Evolutionary conservation across 441 rosid species (phyloP).

Genomic region (Caryocar brasiliense): DNA sequence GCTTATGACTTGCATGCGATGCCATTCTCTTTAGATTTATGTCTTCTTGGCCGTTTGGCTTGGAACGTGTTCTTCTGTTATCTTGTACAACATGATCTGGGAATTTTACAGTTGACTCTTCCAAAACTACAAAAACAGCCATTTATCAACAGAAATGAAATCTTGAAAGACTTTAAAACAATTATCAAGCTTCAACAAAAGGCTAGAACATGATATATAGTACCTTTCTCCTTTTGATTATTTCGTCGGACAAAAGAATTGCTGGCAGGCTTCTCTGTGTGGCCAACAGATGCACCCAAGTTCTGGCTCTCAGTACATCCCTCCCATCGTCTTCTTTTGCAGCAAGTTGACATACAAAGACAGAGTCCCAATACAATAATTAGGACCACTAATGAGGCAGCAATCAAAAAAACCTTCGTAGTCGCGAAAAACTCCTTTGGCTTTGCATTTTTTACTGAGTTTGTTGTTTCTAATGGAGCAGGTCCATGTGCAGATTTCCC

Average conservation of each 20-base stretch:
- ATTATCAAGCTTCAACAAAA: slow-evolving; percentile 5
- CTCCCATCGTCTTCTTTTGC: slow-evolving; percentile 31
- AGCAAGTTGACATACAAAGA: slow-evolving; percentile 48
- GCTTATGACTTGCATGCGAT: slow-evolving; percentile 22
- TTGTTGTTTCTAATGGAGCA: slow-evolving; percentile 37
- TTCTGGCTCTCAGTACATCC: slow-evolving; percentile 24
- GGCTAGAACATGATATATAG: slow-evolving; percentile 5
- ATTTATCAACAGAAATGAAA: background rate
- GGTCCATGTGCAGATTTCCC: slow-evolving; percentile 54
- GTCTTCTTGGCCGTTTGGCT: slow-evolving; percentile 31
- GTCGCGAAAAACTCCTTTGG: slow-evolving; percentile 32
- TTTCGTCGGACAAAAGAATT: slow-evolving; percentile 33
- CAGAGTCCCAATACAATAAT: slow-evolving; percentile 40
- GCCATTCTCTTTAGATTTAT: slow-evolving; percentile 20
- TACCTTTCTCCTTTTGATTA: slow-evolving; percentile 57
- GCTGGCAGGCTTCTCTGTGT: slow-evolving; percentile 45
- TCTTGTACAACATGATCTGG: slow-evolving; percentile 30
- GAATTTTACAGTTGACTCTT: slow-evolving; percentile 21
- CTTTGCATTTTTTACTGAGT: slow-evolving; percentile 27
- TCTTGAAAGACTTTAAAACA: slow-evolving; percentile 3
- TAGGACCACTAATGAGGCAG: slow-evolving; percentile 40
- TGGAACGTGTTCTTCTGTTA: slow-evolving; percentile 29
- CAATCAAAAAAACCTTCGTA: slow-evolving; percentile 62
- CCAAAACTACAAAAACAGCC: slow-evolving; percentile 1
- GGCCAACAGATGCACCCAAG: slow-evolving; percentile 53